Base-by-base conservation (phyloP, 2,329 filamentous ascomycete species). In the Alternaria infectoria region DNA sequence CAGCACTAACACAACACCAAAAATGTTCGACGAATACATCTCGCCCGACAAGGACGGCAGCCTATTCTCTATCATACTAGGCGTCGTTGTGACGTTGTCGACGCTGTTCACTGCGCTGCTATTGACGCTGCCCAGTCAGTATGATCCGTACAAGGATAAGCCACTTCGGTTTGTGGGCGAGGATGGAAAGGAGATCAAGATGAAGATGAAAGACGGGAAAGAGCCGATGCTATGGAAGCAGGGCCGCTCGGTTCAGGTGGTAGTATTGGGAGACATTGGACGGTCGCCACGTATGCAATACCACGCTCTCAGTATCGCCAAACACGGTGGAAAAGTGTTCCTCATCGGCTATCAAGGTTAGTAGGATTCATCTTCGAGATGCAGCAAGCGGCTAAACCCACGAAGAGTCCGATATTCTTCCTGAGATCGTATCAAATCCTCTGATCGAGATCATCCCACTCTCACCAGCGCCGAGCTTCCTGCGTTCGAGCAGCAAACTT, bases 251-350 rank as follows among this genome's bases (percentile, higher is more conserved):
- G 86, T 95, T 46, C 93, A 97, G 80, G 88, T 99, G 56, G 86
- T 99, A 15, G 96, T 99, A 17, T 87, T 99, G 26, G 96, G 96
- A 47, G 96, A 99, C 76, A 94, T 99, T 78, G 96, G 96, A 43
- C 89, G 94, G 49, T 98, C 95, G 77, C 96, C 96, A 54, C 93
- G 96, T 60, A 99, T 99, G 95, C 94, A 98, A 77, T 98, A 99
- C 74, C 96, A 99, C 86, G 95, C 95, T 19, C 84, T 97, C 70
- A 98, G 95, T 78, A 89, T 98, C 74, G 93, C 93, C 44, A 91
- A 90, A 73, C 89, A 93, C 75, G 93, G 93, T 23, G 91, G 89
- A 7, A 86, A 86, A 32, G 95, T 97, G 19, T 90, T 95, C 77
- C 83, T 99, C 12, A 90, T 99, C 70, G 96, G 95, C 49, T 98